A percentile compares a stretch with the other conserved stretches of the same genome.
These are phyloP conservation scores for Colletotrichum spinosum DNA, from an alignment of 2,329 filamentous ascomycete genomes.

Conservation along the genomic window DNA sequence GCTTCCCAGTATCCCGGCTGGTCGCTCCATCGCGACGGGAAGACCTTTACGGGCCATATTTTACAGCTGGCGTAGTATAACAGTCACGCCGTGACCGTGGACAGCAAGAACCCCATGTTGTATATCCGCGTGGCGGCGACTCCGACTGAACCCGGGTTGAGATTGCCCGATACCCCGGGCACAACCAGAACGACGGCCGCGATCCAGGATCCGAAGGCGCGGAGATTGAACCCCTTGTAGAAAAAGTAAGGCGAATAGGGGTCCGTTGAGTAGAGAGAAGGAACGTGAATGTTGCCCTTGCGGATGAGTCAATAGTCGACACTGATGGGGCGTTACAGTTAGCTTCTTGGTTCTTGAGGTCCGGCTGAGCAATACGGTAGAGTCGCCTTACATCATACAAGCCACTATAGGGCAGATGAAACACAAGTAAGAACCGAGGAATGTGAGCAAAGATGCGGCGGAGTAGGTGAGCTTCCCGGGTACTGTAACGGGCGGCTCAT, in stretches of 20 bases:
- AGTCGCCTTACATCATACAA: background rate
- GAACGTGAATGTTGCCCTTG: background rate
- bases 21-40: background rate
- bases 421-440: conserved; percentile 6
- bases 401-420: conserved; percentile 4
- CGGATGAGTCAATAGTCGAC: conserved; percentile 8
- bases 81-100: background rate
- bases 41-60: background rate
- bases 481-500: background rate
- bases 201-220: conserved; percentile 1
- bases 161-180: conserved; percentile 2
- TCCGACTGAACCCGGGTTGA: background rate
- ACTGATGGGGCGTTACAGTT: background rate
- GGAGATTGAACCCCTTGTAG: background rate
- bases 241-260: background rate
- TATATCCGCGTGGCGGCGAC: conserved; percentile 5
- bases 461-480: conserved; percentile 19
- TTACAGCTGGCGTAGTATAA: background rate
- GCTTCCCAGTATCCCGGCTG: background rate
- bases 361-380: background rate
- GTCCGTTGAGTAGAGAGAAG: conserved; percentile 2
- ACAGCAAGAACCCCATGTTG: conserved; percentile 19
- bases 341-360: background rate
- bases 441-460: conserved; percentile 11
- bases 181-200: background rate